phyloP scores from a whole-genome alignment of 208 protist species.

The Histomonas meleagridis region DNA sequence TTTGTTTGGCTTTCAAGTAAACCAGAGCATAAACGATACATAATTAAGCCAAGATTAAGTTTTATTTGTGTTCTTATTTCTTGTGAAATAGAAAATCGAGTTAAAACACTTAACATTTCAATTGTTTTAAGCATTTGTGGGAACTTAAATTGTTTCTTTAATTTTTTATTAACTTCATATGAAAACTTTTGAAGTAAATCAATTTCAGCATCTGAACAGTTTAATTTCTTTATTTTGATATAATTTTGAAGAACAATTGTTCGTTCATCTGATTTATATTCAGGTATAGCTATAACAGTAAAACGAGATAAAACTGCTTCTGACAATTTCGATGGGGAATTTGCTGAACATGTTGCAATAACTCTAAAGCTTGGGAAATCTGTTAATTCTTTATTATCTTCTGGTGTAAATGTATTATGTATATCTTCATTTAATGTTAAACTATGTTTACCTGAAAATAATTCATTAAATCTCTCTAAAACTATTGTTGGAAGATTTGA shows the following conservation, averaged over 20 bases:
- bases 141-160: not conserved
- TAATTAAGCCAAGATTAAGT: no score
- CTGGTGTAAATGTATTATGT: not conserved
- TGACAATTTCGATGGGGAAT: not conserved
- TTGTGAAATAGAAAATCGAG: no score
- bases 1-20: no score
- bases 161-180: not conserved
- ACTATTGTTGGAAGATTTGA: not conserved
- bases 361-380: not conserved
- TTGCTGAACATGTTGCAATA: not conserved
- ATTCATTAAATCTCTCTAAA: conserved; percentile 16
- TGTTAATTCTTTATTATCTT: not conserved
- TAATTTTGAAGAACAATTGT: not conserved
- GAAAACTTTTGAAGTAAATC: not conserved
- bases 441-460: not conserved
- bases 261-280: not conserved
- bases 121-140: not conserved
- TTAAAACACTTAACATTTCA: not conserved
- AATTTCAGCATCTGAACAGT: not conserved
- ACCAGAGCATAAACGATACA: no score
- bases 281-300: not conserved
- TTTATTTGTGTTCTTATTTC: no score
- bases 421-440: not conserved
- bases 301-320: not conserved
- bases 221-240: not conserved